Base-by-base conservation (phyloP, 345 rosid genomes). In the Pelargonium nanum region DNA sequence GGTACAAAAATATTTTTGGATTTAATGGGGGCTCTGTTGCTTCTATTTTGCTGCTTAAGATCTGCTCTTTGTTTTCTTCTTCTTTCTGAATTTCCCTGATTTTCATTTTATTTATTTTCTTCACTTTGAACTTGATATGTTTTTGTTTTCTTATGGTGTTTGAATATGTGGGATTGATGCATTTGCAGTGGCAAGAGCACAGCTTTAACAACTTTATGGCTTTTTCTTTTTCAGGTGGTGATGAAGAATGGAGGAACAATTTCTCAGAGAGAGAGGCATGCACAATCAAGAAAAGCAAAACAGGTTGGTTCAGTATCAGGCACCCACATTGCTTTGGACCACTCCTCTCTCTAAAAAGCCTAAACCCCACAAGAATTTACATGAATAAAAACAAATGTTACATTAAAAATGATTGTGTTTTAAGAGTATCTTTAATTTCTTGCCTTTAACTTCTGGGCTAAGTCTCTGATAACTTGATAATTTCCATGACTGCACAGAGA, bases 201-300 rank as follows among this genome's bases (percentile, higher is more conserved):
- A 83, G 89, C 96, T 88, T 86, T 82, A 83, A 65, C 69, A 63
- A 64, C 76, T 87, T 70, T 77, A 62, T 72, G 56, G 63, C 64
- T 17, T 40, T 32, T 65, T 65, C 71, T 76, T 85, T 83, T 78
- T 83, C 86, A 87, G 96, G 88, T 68, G 79, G 71, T 76, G 81
- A 68, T 75, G 93, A 83, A 82, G 82, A 85, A 60, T 72, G 89
- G 86, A 83, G 85, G 75, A 75, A 68, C 86, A 85, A 61, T 75
- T 81, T 77, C 76, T 70, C 79, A 25, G 94, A 84, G 80, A 73
- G 73, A 68, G 89, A 87, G 72, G 84, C 91, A 84, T 85, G 97
- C 96, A 84, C 84, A 67, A 77, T 80, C 79, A 72, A 82, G 75
- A 87, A 93, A 87, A 85, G 81, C 79, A 84, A 56, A 77, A 75